Percentiles rank a stretch among this genome's conserved stretches.
phyloP scores from a whole-genome alignment of 495 filamentous ascomycete genomes.

The Sordaria brevicollis region DNA sequence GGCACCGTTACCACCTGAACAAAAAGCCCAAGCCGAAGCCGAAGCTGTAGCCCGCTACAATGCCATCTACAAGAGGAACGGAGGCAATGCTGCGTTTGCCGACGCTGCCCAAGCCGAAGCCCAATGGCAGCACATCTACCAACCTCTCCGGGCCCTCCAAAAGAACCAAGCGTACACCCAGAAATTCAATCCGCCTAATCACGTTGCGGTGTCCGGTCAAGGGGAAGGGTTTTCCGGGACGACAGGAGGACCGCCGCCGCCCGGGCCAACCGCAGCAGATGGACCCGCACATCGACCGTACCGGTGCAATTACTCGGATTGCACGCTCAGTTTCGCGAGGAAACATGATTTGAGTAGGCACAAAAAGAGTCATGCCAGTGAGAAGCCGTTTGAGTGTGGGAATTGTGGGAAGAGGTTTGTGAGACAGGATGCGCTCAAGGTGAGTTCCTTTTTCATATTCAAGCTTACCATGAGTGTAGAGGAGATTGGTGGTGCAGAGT shows the following conservation, averaged over 20 bases:
- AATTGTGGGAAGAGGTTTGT: background rate
- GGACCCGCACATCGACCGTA: background rate
- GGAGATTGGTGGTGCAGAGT: no score
- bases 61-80: background rate
- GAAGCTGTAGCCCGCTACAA: background rate
- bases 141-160: background rate
- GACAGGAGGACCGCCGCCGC: no score
- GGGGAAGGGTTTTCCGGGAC: no score
- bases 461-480: no score
- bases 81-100: no score
- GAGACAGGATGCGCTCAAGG: background rate
- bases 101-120: background rate
- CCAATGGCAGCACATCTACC: background rate
- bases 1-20: background rate
- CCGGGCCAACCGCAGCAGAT: no score
- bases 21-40: background rate
- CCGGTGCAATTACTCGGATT: background rate
- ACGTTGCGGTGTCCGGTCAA: no score
- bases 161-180: background rate
- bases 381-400: background rate
- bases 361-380: background rate
- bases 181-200: no score
- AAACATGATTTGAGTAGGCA: background rate
- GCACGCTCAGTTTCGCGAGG: background rate
- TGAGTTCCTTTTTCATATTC: background rate